Conservation (phyloP, 2,329 filamentous ascomycete species). For the Lecanosticta acicola region DNA sequence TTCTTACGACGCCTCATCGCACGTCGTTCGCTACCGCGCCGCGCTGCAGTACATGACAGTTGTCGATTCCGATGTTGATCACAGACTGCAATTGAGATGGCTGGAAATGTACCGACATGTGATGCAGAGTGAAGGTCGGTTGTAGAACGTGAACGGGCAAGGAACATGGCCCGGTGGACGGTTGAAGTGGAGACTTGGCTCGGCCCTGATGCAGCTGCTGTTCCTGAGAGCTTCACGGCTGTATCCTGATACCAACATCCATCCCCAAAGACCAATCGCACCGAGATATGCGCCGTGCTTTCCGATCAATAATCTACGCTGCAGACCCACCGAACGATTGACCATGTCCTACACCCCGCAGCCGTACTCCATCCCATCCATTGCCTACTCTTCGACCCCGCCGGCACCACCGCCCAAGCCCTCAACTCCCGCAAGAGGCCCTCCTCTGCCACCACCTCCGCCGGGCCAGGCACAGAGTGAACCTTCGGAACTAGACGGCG, state of each 20-base stretch:
- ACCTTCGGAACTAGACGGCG: slow-evolving; percentile 25
- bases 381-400: slow-evolving; percentile 40
- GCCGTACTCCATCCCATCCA: slow-evolving; percentile 15
- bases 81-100: no score
- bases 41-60: neutral
- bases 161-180: slow-evolving; percentile 2
- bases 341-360: slow-evolving; percentile 22
- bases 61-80: neutral
- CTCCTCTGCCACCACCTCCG: slow-evolving; percentile 43
- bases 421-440: slow-evolving; percentile 40
- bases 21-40: slow-evolving; percentile 8
- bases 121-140: neutral
- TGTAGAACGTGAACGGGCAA: neutral
- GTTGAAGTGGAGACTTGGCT: neutral
- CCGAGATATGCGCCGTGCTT: no score
- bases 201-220: slow-evolving; percentile 1
- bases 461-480: slow-evolving; percentile 29
- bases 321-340: neutral
- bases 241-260: no score
- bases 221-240: neutral
- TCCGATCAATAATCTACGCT: neutral
- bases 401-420: slow-evolving; percentile 46
- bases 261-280: no score
- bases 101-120: neutral
- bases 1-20: slow-evolving; percentile 25